Evolutionary conservation across 495 filamentous ascomycete species (phyloP).

Genomic region (Penicillium chermesinum): DNA sequence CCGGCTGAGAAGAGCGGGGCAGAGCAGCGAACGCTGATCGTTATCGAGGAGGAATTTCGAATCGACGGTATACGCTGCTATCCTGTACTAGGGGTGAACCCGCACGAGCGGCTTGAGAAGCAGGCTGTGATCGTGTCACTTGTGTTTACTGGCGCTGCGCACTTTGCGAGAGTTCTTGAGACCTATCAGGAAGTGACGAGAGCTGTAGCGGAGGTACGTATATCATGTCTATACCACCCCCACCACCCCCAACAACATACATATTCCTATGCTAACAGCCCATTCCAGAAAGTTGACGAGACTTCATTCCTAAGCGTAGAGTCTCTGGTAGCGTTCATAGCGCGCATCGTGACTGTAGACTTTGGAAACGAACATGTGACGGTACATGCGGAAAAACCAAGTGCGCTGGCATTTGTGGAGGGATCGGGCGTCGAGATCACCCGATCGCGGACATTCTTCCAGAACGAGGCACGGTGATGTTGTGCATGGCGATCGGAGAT

Average conservation of each 20-base stretch:
- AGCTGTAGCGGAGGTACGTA: conserved; percentile 41
- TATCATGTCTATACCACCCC: too few species aligned
- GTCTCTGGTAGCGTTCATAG: conserved; percentile 49
- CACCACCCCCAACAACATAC: too few species aligned
- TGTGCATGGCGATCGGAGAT: conserved; percentile 4
- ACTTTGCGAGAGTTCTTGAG: conserved; percentile 38
- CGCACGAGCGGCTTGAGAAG: conserved; percentile 54
- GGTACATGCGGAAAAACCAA: conserved; percentile 53
- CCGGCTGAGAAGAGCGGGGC: conserved; percentile 10
- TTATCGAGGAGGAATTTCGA: conserved; percentile 41
- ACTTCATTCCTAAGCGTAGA: conserved; percentile 54
- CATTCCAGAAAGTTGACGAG: conserved; percentile 43
- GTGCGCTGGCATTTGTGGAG: conserved; percentile 52
- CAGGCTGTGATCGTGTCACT: conserved; percentile 51
- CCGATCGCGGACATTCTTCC: conserved; percentile 44
- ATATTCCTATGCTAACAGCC: neutral
- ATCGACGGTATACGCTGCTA: conserved; percentile 43
- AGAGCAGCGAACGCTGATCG: conserved; percentile 25
- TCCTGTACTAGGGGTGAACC: conserved; percentile 53
- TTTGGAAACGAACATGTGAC: conserved; percentile 49
- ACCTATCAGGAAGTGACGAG: conserved; percentile 42
- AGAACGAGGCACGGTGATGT: conserved; percentile 16
- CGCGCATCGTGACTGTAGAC: conserved; percentile 46
- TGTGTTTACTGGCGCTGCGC: conserved; percentile 39
- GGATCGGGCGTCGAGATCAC: conserved; percentile 54